Evolutionary conservation across 192 early-diverging fungal species (phyloP), one percentile per base, ranked within the genome.

Genomic region (Coemansia reversa): DNA sequence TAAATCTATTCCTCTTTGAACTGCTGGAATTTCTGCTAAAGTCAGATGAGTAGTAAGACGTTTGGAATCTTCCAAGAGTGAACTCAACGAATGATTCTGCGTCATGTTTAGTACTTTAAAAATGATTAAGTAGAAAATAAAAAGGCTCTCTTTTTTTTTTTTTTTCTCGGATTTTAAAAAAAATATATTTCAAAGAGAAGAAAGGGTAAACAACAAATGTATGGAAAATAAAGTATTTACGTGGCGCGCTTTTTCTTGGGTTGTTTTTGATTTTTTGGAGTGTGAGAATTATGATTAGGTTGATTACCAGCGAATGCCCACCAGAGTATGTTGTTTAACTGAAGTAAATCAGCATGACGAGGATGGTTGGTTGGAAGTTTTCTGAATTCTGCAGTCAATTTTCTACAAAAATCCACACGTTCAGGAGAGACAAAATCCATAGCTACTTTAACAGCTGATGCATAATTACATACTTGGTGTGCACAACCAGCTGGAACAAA

Each of bases 1-100:
- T 83, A 96, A 90, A 74, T 89, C 89, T 22, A 98, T 85, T 50
- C 90, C 90, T 30, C 95, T 86, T 61, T 94, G 86, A 58, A 98
- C 85, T 7, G 87, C 72, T 6, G 93, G 89, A 48, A 94, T 71
- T 45, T 88, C 87, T 5, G 85, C 71, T 8, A 80, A 71, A 12
- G 84, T 68, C 49, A 94, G 86, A 66, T 93, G 89, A 30, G 75
- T 87, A 25, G 91, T 92, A 19, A 93, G 86, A 52, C 86, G 83
- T 65, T 86, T 83, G 52, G 90, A 90, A 66, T 89, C 86, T 72
- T 93, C 89, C 11, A 92, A 81, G 14, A 96, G 85, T 59, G 71
- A 47, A 29, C 57, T 62, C 28, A 80, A 59, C 14, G 77, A 69
- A 14, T 67, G 55, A 24, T 20, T 12, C 20, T 65, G 58, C 33